These are phyloP conservation scores for Zangia roseola DNA, from an alignment of 768 basidiomycete genomes.

Conservation along the genomic window DNA sequence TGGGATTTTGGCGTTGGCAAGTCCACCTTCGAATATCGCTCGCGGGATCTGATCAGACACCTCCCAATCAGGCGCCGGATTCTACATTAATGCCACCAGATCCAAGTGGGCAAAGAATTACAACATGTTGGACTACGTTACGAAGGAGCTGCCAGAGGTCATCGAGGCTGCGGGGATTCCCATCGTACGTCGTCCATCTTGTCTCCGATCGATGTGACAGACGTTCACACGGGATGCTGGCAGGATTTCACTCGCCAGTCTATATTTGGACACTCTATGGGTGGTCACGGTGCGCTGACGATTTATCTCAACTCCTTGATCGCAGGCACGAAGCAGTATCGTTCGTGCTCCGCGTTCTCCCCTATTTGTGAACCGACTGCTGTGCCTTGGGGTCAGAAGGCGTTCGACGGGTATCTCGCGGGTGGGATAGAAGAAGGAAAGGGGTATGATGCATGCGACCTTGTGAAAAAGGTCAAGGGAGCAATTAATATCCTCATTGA, in stretches of 20 bases:
- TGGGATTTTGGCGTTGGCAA: conserved; percentile 91
- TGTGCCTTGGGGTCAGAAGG: conserved; percentile 90
- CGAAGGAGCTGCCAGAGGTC: conserved; percentile 79
- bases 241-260: conserved; percentile 84
- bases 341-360: conserved; percentile 87
- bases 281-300: conserved; percentile 92
- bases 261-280: conserved; percentile 97
- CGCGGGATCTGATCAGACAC: background rate
- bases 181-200: conserved; percentile 50
- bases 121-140: conserved; percentile 87
- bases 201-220: background rate
- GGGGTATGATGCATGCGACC: conserved; percentile 81
- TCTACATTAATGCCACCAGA: conserved; percentile 91
- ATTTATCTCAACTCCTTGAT: conserved; percentile 74
- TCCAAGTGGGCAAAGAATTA: conserved; percentile 72
- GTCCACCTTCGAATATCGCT: conserved; percentile 1
- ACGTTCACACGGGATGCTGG: background rate
- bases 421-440: conserved; percentile 77
- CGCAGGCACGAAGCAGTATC: conserved; percentile 60
- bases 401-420: conserved; percentile 81
- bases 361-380: conserved; percentile 84
- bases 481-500: conserved; percentile 83
- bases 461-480: conserved; percentile 62
- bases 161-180: conserved; percentile 73
- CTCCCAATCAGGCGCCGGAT: conserved; percentile 67